Percentiles rank a stretch among this genome's conserved stretches.
These are phyloP conservation scores for Balamuthia mandrillaris DNA, from an alignment of 208 protist genomes.

Conservation along the genomic window DNA sequence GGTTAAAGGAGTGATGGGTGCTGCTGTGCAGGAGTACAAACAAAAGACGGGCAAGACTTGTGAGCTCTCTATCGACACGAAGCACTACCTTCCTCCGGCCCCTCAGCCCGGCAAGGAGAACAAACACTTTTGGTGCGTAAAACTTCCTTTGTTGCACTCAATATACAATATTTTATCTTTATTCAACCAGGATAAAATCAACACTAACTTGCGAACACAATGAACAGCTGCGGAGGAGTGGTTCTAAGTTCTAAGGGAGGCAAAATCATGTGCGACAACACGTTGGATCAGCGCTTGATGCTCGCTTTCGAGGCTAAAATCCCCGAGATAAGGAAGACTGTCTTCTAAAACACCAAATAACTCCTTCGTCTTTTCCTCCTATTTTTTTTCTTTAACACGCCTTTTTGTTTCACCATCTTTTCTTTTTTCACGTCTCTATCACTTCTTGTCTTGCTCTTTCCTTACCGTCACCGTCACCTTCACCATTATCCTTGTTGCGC, in stretches of 20 bases:
- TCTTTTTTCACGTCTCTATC: no score
- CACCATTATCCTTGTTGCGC: no score
- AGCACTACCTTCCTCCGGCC: slow-evolving; percentile 49
- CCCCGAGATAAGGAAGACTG: slow-evolving; percentile 56
- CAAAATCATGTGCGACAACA: slow-evolving; percentile 69
- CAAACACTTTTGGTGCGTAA: neutral
- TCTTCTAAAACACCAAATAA: no score
- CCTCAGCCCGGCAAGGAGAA: neutral
- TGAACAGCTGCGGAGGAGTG: slow-evolving; percentile 66
- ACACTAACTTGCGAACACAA: no score
- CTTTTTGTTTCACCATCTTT: no score
- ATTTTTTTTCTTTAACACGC: no score
- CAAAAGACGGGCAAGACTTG: slow-evolving; percentile 38
- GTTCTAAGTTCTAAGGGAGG: slow-evolving; percentile 62
- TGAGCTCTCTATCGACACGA: slow-evolving; percentile 32
- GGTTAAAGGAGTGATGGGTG: slow-evolving; percentile 43
- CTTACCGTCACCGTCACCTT: no score
- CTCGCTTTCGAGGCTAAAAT: slow-evolving; percentile 66
- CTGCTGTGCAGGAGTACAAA: slow-evolving; percentile 52
- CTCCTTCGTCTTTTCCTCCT: no score
- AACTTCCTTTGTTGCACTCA: neutral
- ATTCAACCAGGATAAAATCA: neutral
- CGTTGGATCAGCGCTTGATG: slow-evolving; percentile 70
- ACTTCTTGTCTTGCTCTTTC: no score
- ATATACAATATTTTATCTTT: slow-evolving; percentile 14